A percentile compares a stretch with the other conserved stretches of the same genome.
phyloP scores from a whole-genome alignment of 2,329 filamentous ascomycete genomes.

The Penicillium paneum region DNA sequence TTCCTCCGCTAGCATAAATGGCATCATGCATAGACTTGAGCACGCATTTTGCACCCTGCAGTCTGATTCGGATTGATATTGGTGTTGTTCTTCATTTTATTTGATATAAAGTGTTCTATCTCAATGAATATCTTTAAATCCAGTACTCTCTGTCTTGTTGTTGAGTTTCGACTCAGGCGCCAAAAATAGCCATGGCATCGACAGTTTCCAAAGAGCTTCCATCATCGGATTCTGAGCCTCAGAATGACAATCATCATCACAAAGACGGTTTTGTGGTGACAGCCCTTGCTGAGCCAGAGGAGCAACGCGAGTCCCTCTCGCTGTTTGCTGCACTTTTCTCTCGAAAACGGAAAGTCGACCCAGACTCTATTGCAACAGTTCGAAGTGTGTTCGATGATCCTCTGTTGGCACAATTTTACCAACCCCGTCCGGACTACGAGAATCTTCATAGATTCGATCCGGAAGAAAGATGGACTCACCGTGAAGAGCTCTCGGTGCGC shows the following conservation, averaged over 20 bases:
- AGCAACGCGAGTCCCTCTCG: background rate
- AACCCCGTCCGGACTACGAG: slow-evolving; percentile 29
- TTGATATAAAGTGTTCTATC: background rate
- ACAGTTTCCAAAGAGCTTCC: background rate
- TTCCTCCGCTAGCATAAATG: background rate
- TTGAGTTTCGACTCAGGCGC: background rate
- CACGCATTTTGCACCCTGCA: background rate
- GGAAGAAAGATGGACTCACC: slow-evolving; percentile 27
- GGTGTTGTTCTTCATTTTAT: background rate
- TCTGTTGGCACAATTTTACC: slow-evolving; percentile 33
- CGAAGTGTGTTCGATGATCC: slow-evolving; percentile 45
- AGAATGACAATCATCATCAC: background rate
- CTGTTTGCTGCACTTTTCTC: slow-evolving; percentile 27
- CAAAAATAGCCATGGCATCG: background rate
- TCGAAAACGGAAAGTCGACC: slow-evolving; percentile 10
- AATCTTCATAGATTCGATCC: slow-evolving; percentile 40
- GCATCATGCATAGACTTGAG: background rate
- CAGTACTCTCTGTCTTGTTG: background rate
- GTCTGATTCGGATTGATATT: background rate
- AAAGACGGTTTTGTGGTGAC: background rate
- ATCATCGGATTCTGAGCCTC: background rate
- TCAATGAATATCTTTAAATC: background rate
- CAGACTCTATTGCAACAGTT: slow-evolving; percentile 20
- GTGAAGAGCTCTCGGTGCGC: slow-evolving; percentile 23
- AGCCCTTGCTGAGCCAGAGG: slow-evolving; percentile 4